Conservation (phyloP, 306 rosid genomes). For the Glycyrrhiza uralensis region DNA sequence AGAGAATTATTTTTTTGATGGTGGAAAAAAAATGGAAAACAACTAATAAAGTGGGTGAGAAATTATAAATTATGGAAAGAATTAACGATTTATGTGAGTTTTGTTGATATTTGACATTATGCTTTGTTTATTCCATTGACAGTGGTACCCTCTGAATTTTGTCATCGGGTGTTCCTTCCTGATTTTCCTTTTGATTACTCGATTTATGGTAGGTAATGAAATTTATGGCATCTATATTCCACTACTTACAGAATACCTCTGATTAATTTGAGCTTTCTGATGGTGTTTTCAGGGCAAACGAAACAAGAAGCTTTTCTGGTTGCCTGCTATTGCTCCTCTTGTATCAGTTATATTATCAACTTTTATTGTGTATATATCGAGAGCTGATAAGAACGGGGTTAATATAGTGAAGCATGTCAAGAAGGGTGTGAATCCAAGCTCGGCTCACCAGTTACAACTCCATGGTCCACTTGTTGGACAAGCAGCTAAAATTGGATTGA, state of each 20-base stretch:
- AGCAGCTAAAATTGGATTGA: slow-evolving; percentile 71
- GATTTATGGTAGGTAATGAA: slow-evolving; percentile 62
- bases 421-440: slow-evolving; percentile 71
- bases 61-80: not conserved
- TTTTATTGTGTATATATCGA: slow-evolving; percentile 61
- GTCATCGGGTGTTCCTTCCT: slow-evolving; percentile 74
- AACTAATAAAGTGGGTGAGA: not conserved
- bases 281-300: slow-evolving; percentile 63
- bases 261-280: slow-evolving; percentile 12
- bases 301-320: slow-evolving; percentile 78
- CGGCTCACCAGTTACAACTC: slow-evolving; percentile 59
- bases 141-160: slow-evolving; percentile 79
- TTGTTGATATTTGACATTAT: not conserved
- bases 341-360: slow-evolving; percentile 75
- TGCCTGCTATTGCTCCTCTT: slow-evolving; percentile 79
- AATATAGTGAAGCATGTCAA: slow-evolving; percentile 68
- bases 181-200: slow-evolving; percentile 60
- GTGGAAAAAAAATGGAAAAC: not conserved
- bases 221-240: not conserved
- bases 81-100: not conserved
- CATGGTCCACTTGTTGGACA: slow-evolving; percentile 58
- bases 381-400: slow-evolving; percentile 81
- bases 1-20: not conserved
- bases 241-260: not conserved
- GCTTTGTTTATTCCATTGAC: slow-evolving; percentile 18